Evolutionary conservation across 495 filamentous ascomycete genomes (phyloP).

Genomic region (Neurospora hispaniola): DNA sequence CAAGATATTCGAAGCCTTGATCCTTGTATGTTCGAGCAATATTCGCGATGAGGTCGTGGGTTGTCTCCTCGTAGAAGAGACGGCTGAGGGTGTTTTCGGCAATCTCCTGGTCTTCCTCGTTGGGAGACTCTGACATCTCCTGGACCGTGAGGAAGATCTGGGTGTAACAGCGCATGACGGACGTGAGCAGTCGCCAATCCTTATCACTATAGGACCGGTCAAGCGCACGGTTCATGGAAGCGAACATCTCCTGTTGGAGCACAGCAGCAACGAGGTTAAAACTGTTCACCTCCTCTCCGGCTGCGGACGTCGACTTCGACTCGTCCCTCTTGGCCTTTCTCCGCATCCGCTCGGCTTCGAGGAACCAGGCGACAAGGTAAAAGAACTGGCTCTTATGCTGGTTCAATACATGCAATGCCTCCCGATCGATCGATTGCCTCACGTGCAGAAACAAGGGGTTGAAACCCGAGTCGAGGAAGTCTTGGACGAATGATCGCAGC

Average conservation of each 20-base stretch:
- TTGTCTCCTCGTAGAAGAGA: slow-evolving; percentile 95
- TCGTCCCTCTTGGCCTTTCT: slow-evolving; percentile 42
- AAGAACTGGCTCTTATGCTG: slow-evolving; percentile 76
- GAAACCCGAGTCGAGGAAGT: slow-evolving; percentile 92
- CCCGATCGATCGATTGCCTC: slow-evolving; percentile 80
- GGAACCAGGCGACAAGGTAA: slow-evolving; percentile 88
- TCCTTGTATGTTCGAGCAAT: slow-evolving; percentile 79
- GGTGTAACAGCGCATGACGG: slow-evolving; percentile 84
- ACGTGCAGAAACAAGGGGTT: slow-evolving; percentile 86
- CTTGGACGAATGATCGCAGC: slow-evolving; percentile 74
- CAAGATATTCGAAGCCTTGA: slow-evolving; percentile 87
- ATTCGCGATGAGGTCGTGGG: slow-evolving; percentile 72
- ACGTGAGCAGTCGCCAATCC: slow-evolving; percentile 74
- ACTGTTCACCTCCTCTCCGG: slow-evolving; percentile 53
- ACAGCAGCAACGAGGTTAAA: slow-evolving; percentile 83
- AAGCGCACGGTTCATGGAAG: slow-evolving; percentile 76
- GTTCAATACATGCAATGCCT: slow-evolving; percentile 70
- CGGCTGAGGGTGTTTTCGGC: slow-evolving; percentile 95
- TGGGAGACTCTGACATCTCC: slow-evolving; percentile 74
- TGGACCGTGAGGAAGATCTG: slow-evolving; percentile 85
- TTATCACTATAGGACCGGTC: slow-evolving; percentile 68
- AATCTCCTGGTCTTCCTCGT: slow-evolving; percentile 94
- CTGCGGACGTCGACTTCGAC: slow-evolving; percentile 28
- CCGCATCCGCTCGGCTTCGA: slow-evolving; percentile 75
- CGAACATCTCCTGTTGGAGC: slow-evolving; percentile 84